Percentiles rank a stretch among this genome's conserved stretches.
Evolutionary conservation across 345 rosid species (phyloP).

Genomic region (Lepidium aucheri): DNA sequence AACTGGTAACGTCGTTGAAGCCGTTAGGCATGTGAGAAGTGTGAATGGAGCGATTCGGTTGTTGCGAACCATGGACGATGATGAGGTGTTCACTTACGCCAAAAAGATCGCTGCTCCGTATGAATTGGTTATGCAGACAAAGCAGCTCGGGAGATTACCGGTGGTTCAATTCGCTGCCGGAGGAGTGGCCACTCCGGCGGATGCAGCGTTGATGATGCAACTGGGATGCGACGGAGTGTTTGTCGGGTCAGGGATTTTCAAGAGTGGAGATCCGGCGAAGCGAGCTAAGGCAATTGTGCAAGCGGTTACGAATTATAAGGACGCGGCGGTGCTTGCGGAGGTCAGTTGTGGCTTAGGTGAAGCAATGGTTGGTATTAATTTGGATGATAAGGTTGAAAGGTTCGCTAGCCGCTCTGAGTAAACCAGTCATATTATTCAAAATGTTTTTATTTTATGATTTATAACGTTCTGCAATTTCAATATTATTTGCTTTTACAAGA

Average conservation of each 20-base stretch:
- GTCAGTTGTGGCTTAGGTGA: conserved; percentile 67
- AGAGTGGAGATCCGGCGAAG: conserved; percentile 57
- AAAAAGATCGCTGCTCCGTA: conserved; percentile 62
- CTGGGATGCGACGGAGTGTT: conserved; percentile 67
- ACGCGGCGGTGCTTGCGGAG: conserved; percentile 51
- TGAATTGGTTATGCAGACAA: conserved; percentile 62
- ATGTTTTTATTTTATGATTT: neutral
- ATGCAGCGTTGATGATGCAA: conserved; percentile 76
- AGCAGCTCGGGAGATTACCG: conserved; percentile 62
- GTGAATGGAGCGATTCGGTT: conserved; percentile 65
- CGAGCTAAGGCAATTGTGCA: conserved; percentile 65
- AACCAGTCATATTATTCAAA: neutral
- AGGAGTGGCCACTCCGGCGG: conserved; percentile 72
- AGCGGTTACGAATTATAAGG: conserved; percentile 59
- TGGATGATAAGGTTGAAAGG: conserved; percentile 53
- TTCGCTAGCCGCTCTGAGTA: conserved; percentile 53
- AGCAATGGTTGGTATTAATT: conserved; percentile 65
- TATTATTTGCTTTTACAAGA: neutral
- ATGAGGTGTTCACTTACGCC: conserved; percentile 61
- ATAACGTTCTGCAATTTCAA: neutral
- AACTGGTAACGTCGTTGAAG: conserved; percentile 67
- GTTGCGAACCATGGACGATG: conserved; percentile 65
- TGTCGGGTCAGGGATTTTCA: conserved; percentile 64
- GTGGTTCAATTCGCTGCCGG: conserved; percentile 72
- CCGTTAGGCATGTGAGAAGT: conserved; percentile 73